phyloP scores from a whole-genome alignment of 768 basidiomycete species.

The Rhizopogon vesiculosus region DNA sequence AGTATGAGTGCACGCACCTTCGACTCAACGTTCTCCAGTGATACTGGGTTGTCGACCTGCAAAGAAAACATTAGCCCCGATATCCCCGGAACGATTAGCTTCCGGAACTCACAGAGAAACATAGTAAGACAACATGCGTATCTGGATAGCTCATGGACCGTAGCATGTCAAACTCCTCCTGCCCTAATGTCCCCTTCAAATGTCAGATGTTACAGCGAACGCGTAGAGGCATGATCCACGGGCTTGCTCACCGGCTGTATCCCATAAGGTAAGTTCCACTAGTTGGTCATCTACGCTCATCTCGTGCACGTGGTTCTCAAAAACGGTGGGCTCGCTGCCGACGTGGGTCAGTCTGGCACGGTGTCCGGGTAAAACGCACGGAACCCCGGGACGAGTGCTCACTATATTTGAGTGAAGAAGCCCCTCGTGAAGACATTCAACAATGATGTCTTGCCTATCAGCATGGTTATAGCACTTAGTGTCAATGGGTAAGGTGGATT shows the following conservation, averaged over 20 bases:
- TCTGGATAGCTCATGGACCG: slow-evolving; percentile 95
- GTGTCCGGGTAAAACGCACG: background rate
- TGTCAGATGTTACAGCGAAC: slow-evolving; percentile 22
- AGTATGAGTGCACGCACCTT: slow-evolving; percentile 51
- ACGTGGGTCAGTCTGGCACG: background rate
- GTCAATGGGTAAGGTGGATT: background rate
- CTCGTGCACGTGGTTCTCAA: slow-evolving; percentile 96
- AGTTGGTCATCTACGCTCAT: slow-evolving; percentile 80
- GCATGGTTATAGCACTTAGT: background rate
- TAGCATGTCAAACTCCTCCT: slow-evolving; percentile 93
- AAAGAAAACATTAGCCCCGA: background rate
- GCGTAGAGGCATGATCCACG: background rate
- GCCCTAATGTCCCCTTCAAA: slow-evolving; percentile 50
- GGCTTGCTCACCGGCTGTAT: slow-evolving; percentile 75
- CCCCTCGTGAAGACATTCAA: slow-evolving; percentile 88
- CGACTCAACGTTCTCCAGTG: slow-evolving; percentile 91
- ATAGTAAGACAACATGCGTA: slow-evolving; percentile 94
- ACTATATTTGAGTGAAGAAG: slow-evolving; percentile 95
- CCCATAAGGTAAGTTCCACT: slow-evolving; percentile 94
- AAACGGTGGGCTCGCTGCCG: slow-evolving; percentile 84
- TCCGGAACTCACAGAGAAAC: slow-evolving; percentile 71
- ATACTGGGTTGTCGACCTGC: slow-evolving; percentile 91
- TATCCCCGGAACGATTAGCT: background rate
- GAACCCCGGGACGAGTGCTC: slow-evolving; percentile 24
- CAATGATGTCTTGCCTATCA: slow-evolving; percentile 72